Conservation (phyloP, 2,329 filamentous ascomycete genomes). For the Arthroderma sp. region DNA sequence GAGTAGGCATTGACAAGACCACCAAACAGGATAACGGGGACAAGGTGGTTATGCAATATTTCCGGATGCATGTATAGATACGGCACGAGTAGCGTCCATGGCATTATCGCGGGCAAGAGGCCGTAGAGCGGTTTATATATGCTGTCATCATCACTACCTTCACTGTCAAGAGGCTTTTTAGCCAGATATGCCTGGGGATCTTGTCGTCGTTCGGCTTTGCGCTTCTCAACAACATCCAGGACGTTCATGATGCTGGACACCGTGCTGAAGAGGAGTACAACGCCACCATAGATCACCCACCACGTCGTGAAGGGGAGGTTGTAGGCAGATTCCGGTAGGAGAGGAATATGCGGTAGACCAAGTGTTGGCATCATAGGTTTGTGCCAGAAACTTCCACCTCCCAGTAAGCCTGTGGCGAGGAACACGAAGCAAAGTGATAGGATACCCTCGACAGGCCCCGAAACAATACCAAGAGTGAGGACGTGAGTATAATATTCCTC, state of each 20-base stretch:
- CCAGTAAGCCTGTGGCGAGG: constrained; percentile 68
- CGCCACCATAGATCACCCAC: constrained; percentile 75
- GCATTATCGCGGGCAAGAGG: constrained; percentile 64
- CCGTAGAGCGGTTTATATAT: constrained; percentile 56
- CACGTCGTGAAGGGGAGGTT: constrained; percentile 78
- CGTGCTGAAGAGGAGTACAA: constrained; percentile 78
- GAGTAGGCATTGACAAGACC: constrained; percentile 89
- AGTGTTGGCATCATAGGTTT: constrained; percentile 62
- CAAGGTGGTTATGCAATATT: constrained; percentile 69
- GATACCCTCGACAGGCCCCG: constrained; percentile 89
- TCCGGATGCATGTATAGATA: constrained; percentile 78
- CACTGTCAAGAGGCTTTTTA: not conserved
- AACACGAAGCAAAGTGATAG: constrained; percentile 73
- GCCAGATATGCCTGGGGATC: not conserved
- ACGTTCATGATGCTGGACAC: constrained; percentile 64
- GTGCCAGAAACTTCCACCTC: constrained; percentile 88
- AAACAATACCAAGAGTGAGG: constrained; percentile 79
- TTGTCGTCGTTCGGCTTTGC: constrained; percentile 37
- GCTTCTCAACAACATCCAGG: constrained; percentile 62
- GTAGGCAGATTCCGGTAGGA: constrained; percentile 61
- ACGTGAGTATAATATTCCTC: constrained; percentile 98
- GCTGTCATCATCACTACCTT: not conserved
- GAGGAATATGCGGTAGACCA: constrained; percentile 50
- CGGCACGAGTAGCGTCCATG: constrained; percentile 62
- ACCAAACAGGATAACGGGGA: constrained; percentile 81